Base-by-base conservation (phyloP, 1,139 yeast species). In the Pneumocystis carinii region DNA sequence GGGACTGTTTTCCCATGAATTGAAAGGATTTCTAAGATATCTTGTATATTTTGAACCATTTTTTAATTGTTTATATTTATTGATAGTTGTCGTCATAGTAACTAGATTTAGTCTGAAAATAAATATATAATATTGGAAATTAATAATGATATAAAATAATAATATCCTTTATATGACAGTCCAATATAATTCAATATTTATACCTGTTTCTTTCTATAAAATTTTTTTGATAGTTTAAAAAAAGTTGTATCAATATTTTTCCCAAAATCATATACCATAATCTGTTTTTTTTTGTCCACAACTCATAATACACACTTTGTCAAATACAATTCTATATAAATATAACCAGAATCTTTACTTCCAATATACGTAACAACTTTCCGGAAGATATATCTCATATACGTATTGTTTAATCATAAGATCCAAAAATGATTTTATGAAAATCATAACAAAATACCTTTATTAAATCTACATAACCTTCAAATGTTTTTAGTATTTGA, bases 401-500 rank as follows among this genome's bases (percentile, higher is more conserved):
- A 60, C 61, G 53, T 29, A 92, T 85, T 60, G 90, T 90, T 70
- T 61, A 41, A 55, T 65, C 67, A 38, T 65, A 65, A 32, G 65
- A 61, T 5, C 67, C 67, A 61, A 62, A 59, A 37, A 65, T 65
- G 59, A 65, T 63, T 60, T 62, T 64, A 41, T 64, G 61, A 41
- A 27, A 29, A 53, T 65, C 65, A 27, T 63, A 48, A 36, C 62
- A 65, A 17, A 65, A 35, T 17, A 67, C 62, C 10, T 67, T 61
- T 36, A 65, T 64, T 32, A 65, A 61, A 24, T 62, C 67, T n/a
- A 62, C 48, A 53, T 86, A 87, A 8, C 90, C 92, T 69, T 85
- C 84, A 55, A 87, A 72, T 1, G 94, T 86, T 1, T 86, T 77
- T 3, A 87, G 76, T 68, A 87, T 82, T 57, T 77, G 76, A 0